Base-by-base conservation (phyloP, 2,329 filamentous ascomycete genomes). In the Talaromyces verruculosus region DNA sequence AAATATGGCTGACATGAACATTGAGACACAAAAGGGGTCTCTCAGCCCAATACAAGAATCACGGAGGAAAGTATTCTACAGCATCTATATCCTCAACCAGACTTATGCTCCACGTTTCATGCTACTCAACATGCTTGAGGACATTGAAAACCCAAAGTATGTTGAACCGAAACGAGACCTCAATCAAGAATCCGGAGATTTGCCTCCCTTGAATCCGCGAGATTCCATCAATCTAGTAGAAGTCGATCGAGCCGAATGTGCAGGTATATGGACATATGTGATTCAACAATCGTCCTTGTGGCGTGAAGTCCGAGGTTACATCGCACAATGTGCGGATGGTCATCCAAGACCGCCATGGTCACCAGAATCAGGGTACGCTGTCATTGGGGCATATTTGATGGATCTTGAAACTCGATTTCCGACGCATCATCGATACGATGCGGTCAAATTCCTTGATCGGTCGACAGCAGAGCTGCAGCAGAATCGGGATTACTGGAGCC, bases 401-500 rank as follows among this genome's bases (percentile, higher is more conserved):
- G 68, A 72, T 15, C 59, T 72, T 15, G 71, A 72, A 61, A 70
- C 68, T n/a, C 61, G 64, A 22, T 67, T 72, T 35, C 71, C 71
- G 5, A 68, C 67, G 10, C 65, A 63, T 47, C 67, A 71, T 63
- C 66, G 71, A 33, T 72, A 65, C 43, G 69, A 72, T 53, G 61
- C 63, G 5, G 68, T 68, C 11, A 64, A 60, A n/a, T 72, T 72
- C 19, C 61, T 64, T 11, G 67, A 72, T 17, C 64, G 63, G 2
- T 65, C 68, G 8, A 49, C 25, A 1, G 63, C 68, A 19, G 68
- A 72, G 41, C 65, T 72, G 4, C 68, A 73, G 39, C 65, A 63
- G 1, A 68, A 72, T 30, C 68, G 72, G 13, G 67, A 67, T 10
- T 75, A 72, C 59, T 76, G 74, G 74, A 73, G 70, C 49, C 72